Base-by-base conservation (phyloP, 2,329 filamentous ascomycete species). In the Alternaria incomplexa region DNA sequence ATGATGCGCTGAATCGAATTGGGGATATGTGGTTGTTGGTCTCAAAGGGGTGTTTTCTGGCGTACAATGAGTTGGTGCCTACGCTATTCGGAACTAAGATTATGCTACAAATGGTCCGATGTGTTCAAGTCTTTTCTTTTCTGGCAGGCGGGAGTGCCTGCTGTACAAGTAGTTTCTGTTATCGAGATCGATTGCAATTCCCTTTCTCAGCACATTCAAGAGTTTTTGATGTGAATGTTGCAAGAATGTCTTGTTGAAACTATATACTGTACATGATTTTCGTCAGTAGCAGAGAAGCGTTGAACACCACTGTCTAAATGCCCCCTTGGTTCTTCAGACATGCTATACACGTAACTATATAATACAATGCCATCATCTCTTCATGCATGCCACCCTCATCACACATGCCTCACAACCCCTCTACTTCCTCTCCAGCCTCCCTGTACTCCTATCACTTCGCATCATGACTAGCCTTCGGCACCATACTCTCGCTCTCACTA, bases 401-500 rank as follows among this genome's bases (percentile, higher is more conserved):
- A 20, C 44, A 15, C 26, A 10, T 20, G 5, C 4, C 25, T 15
- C 30, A 45, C 0, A 26, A 4, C 20, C n/a, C 6, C 6, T 32
- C 30, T 62, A 58, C 45, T 52, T 59, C 30, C 44, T 56, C 17
- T 55, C 55, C 22, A 57, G 26, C 28, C 15, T 53, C 22, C 44
- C 52, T 3, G 56, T 58, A 7, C 64, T 60, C 30, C 22, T 47
- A 4, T 62, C 58, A 32, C 77, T 40, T 22, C 81, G 78, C 75
- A 69, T 87, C 84, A 67, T 85, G 82, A 65, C 78, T 81, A 40
- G 84, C 82, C 76, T 84, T 86, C 20, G 85, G 84, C 9, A 87
- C 76, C 15, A 84, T 65, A 10, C 75, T 70, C 8, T 84, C 82
- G 44, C 76, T 79, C 74, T 86, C 84, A 53, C 75, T 78, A 52